Evolutionary conservation across 345 rosid genomes (phyloP), one percentile per base, ranked within the genome.

Genomic region (Salix viminalis): DNA sequence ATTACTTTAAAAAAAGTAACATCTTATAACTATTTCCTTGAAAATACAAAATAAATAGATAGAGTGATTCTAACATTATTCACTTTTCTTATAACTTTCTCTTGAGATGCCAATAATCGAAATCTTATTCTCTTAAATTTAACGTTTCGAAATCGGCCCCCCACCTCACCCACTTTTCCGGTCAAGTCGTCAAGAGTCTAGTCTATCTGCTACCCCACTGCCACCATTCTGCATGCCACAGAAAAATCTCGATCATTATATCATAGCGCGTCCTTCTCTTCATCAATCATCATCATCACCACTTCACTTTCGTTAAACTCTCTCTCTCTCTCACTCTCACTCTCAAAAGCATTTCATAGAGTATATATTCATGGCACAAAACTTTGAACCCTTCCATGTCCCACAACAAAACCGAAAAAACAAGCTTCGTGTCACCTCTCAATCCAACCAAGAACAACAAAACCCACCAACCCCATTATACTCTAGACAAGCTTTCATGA

Each of bases 351-450:
- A 13, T 65, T 30, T 24, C 12, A 36, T 32, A 37, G 48, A 21
- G n/a, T 30, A 37, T 13, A 4, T 67, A 52, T 60, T 72, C 67
- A 84, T 86, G 87, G 85, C 79, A 39, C 70, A 65, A 72, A 82
- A 74, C 77, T 75, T 46, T 60, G 79, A 77, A 54, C 79, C 76
- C 68, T 71, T 50, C 80, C 82, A 84, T 73, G 19, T 73, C 21
- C 82, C 87, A 42, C 87, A 86, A n/a, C 84, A 80, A 50, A 77
- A 73, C 81, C 84, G 84, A 82, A 84, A 81, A 78, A 78, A 76
- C 81, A 82, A 70, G 72, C 85, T 76, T 12, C 74, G 87, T 58
- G 70, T 83, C 70, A 65, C 54, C 69, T 4, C 73, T 48, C 73
- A 58, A 56, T 32, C 36, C n/a, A 32, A 41, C 73, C 77, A 76